A percentile compares a stretch with the other conserved stretches of the same genome.
Evolutionary conservation across 352 stramenopile genomes (phyloP).

Genomic region (Phytophthora quininea): DNA sequence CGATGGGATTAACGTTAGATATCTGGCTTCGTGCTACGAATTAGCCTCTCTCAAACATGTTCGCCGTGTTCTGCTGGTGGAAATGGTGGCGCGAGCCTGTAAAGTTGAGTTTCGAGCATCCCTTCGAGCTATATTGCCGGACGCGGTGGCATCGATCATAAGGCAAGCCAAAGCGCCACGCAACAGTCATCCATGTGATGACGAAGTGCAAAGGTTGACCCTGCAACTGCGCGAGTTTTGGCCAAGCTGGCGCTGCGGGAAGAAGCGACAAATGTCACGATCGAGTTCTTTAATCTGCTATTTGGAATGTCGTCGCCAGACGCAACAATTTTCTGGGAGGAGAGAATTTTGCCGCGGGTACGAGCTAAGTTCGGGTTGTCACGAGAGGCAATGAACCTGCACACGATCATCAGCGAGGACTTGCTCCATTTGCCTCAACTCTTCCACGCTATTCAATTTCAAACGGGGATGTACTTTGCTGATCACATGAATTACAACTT

Average conservation of each 20-base stretch:
- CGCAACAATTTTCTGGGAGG: constrained; percentile 49
- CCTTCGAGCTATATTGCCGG: constrained; percentile 37
- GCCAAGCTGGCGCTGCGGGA: constrained; percentile 28
- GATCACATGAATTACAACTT: constrained; percentile 50
- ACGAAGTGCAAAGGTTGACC: constrained; percentile 15
- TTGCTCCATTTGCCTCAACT: constrained; percentile 61
- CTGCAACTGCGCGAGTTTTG: constrained; percentile 13
- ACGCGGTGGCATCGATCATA: constrained; percentile 26
- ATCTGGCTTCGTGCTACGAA: constrained; percentile 64
- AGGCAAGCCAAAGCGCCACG: constrained; percentile 18
- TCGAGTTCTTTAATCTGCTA: constrained; percentile 70
- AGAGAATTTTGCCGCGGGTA: constrained; percentile 56
- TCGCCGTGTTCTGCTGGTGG: constrained; percentile 48
- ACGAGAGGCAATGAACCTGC: constrained; percentile 17
- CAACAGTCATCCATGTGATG: constrained; percentile 7
- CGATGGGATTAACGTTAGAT: constrained; percentile 63
- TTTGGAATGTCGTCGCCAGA: constrained; percentile 38
- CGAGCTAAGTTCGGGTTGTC: constrained; percentile 47
- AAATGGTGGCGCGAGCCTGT: constrained; percentile 68
- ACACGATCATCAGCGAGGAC: constrained; percentile 44
- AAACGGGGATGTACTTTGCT: constrained; percentile 32
- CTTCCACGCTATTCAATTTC: constrained; percentile 50
- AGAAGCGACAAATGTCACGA: constrained; percentile 21
- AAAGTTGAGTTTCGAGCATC: constrained; percentile 56
- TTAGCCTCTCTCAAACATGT: constrained; percentile 48